phyloP scores from a whole-genome alignment of 1,284 basidiomycete genomes.

The Apiotrichum mycotoxinovorans region DNA sequence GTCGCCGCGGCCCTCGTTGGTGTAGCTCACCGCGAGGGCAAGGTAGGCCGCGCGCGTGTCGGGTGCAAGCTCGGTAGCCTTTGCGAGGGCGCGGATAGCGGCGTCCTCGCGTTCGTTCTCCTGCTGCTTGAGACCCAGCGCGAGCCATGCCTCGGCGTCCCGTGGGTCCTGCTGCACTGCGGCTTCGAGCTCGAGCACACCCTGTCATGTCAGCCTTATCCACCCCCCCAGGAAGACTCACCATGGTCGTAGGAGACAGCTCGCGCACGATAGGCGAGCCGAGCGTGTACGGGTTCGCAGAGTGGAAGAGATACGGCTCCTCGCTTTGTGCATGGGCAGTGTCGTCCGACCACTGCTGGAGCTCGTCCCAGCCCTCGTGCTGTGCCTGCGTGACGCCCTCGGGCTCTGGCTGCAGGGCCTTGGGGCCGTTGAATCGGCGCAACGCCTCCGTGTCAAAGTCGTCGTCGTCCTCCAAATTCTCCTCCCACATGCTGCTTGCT shows the following conservation, averaged over 20 bases:
- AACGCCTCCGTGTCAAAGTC: slow-evolving; percentile 41
- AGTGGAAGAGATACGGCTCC: slow-evolving; percentile 67
- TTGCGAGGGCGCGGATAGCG: slow-evolving; percentile 79
- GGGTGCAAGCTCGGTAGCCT: slow-evolving; percentile 77
- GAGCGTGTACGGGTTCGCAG: slow-evolving; percentile 71
- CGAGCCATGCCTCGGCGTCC: slow-evolving; percentile 77
- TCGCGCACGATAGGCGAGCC: slow-evolving; percentile 55
- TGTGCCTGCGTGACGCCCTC: background rate
- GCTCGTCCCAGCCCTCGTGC: slow-evolving; percentile 55
- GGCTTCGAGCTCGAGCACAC: slow-evolving; percentile 84
- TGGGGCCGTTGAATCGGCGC: slow-evolving; percentile 32
- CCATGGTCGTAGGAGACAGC: slow-evolving; percentile 39
- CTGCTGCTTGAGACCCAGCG: slow-evolving; percentile 94
- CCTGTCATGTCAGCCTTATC: slow-evolving; percentile 54
- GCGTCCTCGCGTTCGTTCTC: slow-evolving; percentile 94
- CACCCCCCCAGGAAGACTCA: slow-evolving; percentile 19
- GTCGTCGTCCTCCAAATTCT: slow-evolving; percentile 34
- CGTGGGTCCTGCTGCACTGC: slow-evolving; percentile 73
- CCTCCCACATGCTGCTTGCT: slow-evolving; percentile 43
- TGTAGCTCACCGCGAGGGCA: slow-evolving; percentile 84
- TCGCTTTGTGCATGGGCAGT: slow-evolving; percentile 48
- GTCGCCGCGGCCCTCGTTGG: slow-evolving; percentile 78
- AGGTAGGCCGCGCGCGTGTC: slow-evolving; percentile 77
- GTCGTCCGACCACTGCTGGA: slow-evolving; percentile 85
- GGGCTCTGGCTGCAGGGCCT: background rate